A percentile compares a stretch with the other conserved stretches of the same genome.
Evolutionary conservation across 2,329 filamentous ascomycete species (phyloP).

Genomic region (Talaromyces amestolkiae): DNA sequence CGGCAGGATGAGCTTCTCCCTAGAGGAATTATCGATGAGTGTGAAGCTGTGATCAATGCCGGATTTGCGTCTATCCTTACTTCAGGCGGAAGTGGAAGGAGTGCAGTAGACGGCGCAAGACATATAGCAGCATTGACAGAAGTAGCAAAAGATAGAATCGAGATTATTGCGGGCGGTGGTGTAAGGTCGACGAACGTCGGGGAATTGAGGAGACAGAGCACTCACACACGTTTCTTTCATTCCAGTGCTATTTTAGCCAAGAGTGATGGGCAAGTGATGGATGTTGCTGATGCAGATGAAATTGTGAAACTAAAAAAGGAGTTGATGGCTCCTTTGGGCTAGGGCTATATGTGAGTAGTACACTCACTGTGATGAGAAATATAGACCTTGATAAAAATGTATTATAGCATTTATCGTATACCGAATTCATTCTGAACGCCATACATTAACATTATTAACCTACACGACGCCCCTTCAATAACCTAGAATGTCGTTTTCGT

Average conservation of each 20-base stretch:
- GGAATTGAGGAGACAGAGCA: slow-evolving; percentile 30
- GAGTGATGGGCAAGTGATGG: background rate
- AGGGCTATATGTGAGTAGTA: background rate
- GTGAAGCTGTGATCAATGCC: slow-evolving; percentile 40
- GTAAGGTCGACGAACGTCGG: slow-evolving; percentile 47
- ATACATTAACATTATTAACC: background rate
- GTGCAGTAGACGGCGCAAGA: slow-evolving; percentile 36
- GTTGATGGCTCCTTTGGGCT: background rate
- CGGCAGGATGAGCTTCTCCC: background rate
- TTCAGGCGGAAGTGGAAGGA: slow-evolving; percentile 42
- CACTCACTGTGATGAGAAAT: background rate
- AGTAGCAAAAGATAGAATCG: slow-evolving; percentile 24
- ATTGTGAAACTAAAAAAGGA: slow-evolving; percentile 10
- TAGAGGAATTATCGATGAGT: background rate
- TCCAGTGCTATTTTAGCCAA: slow-evolving; percentile 38
- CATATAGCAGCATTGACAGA: slow-evolving; percentile 31
- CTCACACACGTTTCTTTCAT: slow-evolving; percentile 40
- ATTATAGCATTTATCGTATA: background rate
- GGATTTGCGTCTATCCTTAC: slow-evolving; percentile 52
- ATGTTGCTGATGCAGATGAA: slow-evolving; percentile 11
- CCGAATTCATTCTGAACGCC: background rate
- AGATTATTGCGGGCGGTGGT: slow-evolving; percentile 53
- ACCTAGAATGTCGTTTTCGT: background rate
- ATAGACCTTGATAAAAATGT: background rate
- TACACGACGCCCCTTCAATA: background rate